phyloP scores from a whole-genome alignment of 2,329 filamentous ascomycete species.

The Apiospora kogelbergensis region DNA sequence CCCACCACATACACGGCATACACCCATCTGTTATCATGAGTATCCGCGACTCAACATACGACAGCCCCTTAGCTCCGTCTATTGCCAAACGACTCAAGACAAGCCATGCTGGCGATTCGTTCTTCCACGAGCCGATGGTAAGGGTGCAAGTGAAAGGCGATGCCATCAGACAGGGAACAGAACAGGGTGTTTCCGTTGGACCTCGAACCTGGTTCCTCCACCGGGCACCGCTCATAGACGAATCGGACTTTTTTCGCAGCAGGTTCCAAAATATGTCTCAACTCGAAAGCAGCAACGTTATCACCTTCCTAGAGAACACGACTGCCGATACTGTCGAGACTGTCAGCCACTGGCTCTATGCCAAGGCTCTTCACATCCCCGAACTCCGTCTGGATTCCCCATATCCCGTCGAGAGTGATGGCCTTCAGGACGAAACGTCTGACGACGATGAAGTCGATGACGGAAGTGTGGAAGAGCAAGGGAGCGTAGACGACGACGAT shows the following conservation, averaged over 20 bases:
- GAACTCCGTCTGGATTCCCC: not conserved
- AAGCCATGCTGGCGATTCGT: not conserved
- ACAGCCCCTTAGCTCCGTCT: not conserved
- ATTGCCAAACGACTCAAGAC: not conserved
- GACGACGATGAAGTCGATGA: too few species aligned
- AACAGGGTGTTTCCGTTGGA: too few species aligned
- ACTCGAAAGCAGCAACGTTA: not conserved
- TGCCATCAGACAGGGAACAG: too few species aligned
- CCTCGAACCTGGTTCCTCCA: not conserved
- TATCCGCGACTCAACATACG: not conserved
- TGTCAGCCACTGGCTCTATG: not conserved
- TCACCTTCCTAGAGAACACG: not conserved
- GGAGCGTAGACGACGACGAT: not conserved
- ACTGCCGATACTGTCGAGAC: not conserved
- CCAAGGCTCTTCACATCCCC: not conserved
- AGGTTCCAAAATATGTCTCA: too few species aligned
- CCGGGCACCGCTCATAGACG: not conserved
- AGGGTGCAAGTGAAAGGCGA: not conserved
- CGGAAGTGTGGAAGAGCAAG: not conserved
- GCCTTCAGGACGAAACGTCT: not conserved
- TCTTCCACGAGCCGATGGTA: not conserved
- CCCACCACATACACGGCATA: too few species aligned
- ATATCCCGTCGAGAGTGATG: not conserved
- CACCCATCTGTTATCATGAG: not conserved
- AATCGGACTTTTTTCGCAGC: not conserved